A percentile compares a stretch with the other conserved stretches of the same genome.
These are phyloP conservation scores for Hypomyces rosellus DNA, from an alignment of 2,329 filamentous ascomycete species.

Conservation along the genomic window DNA sequence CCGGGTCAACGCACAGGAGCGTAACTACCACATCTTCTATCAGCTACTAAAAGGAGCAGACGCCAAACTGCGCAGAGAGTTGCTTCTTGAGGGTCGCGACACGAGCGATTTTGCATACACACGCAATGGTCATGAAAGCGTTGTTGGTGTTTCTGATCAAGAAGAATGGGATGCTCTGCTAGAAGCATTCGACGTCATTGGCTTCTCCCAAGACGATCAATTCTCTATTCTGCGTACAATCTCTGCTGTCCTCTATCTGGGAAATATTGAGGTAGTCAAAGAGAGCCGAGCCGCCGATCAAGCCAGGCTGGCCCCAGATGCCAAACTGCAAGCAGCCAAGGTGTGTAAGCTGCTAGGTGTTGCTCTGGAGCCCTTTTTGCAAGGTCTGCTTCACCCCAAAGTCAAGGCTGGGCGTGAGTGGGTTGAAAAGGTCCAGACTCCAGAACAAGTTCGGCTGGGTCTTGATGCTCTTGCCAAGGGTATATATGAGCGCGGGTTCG, in stretches of 20 bases:
- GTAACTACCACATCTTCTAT: constrained; percentile 97
- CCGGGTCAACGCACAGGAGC: constrained; percentile 75
- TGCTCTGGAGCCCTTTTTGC: constrained; percentile 74
- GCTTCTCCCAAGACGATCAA: constrained; percentile 82
- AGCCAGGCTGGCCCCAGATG: constrained; percentile 71
- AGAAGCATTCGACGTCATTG: constrained; percentile 93
- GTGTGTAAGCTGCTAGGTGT: constrained; percentile 84
- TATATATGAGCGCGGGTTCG: constrained; percentile 95
- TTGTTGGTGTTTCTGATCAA: constrained; percentile 79
- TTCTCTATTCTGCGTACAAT: constrained; percentile 76
- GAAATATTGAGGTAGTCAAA: constrained; percentile 83
- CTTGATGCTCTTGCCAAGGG: constrained; percentile 92
- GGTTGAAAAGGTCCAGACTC: constrained; percentile 97
- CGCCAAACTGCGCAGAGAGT: constrained; percentile 62
- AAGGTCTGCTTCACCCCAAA: constrained; percentile 81
- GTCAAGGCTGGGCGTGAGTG: constrained; percentile 96
- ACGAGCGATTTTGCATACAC: constrained; percentile 91
- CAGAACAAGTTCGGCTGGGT: constrained; percentile 85
- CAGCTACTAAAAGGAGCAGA: constrained; percentile 86
- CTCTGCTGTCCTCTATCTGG: constrained; percentile 85
- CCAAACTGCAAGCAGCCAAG: constrained; percentile 65
- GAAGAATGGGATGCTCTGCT: constrained; percentile 87
- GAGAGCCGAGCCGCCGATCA: constrained; percentile 90
- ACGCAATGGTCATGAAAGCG: constrained; percentile 82
- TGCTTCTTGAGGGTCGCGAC: constrained; percentile 67